Percentiles rank a stretch among this genome's conserved stretches.
phyloP scores from a whole-genome alignment of 2,329 filamentous ascomycete genomes.

The Fusarium sororula region DNA sequence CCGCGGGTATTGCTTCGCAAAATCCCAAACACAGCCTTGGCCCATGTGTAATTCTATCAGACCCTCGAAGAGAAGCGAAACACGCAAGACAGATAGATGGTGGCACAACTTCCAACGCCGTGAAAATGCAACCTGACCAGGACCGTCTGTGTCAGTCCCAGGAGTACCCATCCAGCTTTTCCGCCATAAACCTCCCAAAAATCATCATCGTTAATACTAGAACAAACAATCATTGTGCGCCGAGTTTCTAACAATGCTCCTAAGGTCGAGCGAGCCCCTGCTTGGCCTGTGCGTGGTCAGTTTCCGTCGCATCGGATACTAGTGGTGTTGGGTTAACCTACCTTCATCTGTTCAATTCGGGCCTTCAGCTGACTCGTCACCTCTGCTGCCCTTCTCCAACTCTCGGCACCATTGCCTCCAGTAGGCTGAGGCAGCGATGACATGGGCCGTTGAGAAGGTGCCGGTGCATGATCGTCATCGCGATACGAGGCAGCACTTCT shows the following conservation, averaged over 20 bases:
- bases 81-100: slow-evolving; percentile 36
- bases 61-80: slow-evolving; percentile 30
- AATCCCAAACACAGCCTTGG: slow-evolving; percentile 34
- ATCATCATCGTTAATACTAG: slow-evolving; percentile 39
- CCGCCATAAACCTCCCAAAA: slow-evolving; percentile 30
- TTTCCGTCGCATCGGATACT: not conserved
- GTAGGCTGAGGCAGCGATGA: slow-evolving; percentile 50
- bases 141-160: slow-evolving; percentile 32
- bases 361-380: slow-evolving; percentile 98
- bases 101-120: slow-evolving; percentile 43
- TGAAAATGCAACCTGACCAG: slow-evolving; percentile 42
- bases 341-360: slow-evolving; percentile 98
- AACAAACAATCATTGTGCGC: slow-evolving; percentile 13
- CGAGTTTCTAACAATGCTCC: slow-evolving; percentile 9
- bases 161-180: slow-evolving; percentile 36
- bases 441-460: slow-evolving; percentile 46
- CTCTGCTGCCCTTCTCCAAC: slow-evolving; percentile 96
- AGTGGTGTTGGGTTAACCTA: slow-evolving; percentile 42
- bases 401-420: slow-evolving; percentile 66
- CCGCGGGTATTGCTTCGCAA: slow-evolving; percentile 36
- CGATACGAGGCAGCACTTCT: slow-evolving; percentile 49
- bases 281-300: slow-evolving; percentile 52
- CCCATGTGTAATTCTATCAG: slow-evolving; percentile 35
- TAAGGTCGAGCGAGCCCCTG: slow-evolving; percentile 60
- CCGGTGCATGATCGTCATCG: slow-evolving; percentile 48